Evolutionary conservation across 345 rosid species (phyloP).

Genomic region (Citrus inodora): DNA sequence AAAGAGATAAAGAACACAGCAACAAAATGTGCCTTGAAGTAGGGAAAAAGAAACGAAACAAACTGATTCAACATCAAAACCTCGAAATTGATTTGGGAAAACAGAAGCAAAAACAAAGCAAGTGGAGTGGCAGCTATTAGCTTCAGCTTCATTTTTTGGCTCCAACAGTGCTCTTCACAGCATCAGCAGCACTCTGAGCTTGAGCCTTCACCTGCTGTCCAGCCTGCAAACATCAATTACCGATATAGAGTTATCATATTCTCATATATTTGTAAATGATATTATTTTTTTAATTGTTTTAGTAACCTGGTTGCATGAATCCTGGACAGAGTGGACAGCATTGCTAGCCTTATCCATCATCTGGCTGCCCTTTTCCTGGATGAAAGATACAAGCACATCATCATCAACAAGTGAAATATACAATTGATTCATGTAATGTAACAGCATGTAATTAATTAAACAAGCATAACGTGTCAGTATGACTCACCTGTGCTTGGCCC

Average conservation of each 20-base stretch:
- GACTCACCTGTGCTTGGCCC: conserved; percentile 23
- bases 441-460: no score
- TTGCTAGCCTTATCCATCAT: conserved; percentile 15
- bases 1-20: neutral
- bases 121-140: neutral
- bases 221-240: conserved; percentile 13
- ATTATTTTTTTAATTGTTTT: neutral
- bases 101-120: neutral
- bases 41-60: neutral
- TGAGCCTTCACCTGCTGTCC: conserved; percentile 30
- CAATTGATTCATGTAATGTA: no score
- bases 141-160: conserved; percentile 18
- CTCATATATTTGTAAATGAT: no score
- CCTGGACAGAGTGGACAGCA: conserved; percentile 21
- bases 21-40: neutral
- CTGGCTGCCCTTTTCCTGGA: conserved; percentile 30
- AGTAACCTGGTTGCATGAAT: conserved; percentile 21
- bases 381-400: neutral
- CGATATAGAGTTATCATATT: no score
- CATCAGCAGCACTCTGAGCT: conserved; percentile 32
- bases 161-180: conserved; percentile 25
- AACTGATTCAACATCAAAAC: neutral
- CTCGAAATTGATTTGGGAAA: neutral
- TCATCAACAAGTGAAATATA: no score
- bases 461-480: neutral